Evolutionary conservation across 495 filamentous ascomycete species (phyloP).

Genomic region (Penicillium pancosmium): DNA sequence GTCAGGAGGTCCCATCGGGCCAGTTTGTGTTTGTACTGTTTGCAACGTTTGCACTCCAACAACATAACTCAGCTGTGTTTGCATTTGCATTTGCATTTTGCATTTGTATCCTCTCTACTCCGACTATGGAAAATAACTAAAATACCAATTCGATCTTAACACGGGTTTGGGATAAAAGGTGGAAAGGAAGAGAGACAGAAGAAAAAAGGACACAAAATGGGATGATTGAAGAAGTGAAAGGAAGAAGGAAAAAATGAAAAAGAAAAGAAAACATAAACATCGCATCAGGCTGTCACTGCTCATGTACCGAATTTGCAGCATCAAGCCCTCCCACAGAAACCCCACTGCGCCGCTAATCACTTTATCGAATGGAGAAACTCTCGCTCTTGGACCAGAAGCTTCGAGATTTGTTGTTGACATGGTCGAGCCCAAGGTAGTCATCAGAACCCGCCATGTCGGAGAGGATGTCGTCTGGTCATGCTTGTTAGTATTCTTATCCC

Average conservation of each 20-base stretch:
- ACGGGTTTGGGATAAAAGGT: slow-evolving; percentile 4
- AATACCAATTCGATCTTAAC: background rate
- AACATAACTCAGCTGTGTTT: slow-evolving; percentile 8
- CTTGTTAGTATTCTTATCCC: slow-evolving; percentile 19
- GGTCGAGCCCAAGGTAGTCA: slow-evolving; percentile 87
- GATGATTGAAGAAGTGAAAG: slow-evolving; percentile 5
- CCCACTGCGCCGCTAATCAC: slow-evolving; percentile 25
- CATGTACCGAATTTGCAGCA: slow-evolving; percentile 30
- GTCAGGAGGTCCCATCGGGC: slow-evolving; percentile 35
- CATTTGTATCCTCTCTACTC: slow-evolving; percentile 28
- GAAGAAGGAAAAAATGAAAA: slow-evolving; percentile 10
- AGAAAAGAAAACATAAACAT: slow-evolving; percentile 12
- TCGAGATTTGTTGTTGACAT: slow-evolving; percentile 78
- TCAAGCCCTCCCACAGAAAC: slow-evolving; percentile 25
- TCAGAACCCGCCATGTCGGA: slow-evolving; percentile 73
- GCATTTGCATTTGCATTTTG: slow-evolving; percentile 16
- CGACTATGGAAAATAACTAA: slow-evolving; percentile 10
- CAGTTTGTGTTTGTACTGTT: slow-evolving; percentile 31
- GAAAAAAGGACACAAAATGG: slow-evolving; percentile 7
- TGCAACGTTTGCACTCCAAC: slow-evolving; percentile 35
- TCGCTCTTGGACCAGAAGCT: slow-evolving; percentile 62
- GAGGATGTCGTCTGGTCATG: slow-evolving; percentile 72
- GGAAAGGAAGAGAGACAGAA: no score
- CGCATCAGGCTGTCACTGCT: slow-evolving; percentile 28
- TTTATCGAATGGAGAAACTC: slow-evolving; percentile 67